These are phyloP conservation scores for Saccharomycopsis babjevae DNA, from an alignment of 805 yeast genomes.

Conservation along the genomic window DNA sequence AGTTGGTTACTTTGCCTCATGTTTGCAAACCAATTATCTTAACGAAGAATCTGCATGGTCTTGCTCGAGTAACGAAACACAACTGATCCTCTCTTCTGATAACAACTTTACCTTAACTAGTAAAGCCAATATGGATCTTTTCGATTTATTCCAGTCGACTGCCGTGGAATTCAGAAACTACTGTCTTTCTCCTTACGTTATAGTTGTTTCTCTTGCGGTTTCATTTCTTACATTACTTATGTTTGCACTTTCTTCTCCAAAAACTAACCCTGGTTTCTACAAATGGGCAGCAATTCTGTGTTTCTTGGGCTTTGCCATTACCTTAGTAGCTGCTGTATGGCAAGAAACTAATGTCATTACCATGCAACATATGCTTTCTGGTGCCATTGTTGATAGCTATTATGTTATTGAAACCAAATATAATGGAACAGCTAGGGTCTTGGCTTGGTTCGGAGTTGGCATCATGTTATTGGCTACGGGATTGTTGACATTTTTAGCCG, in stretches of 20 bases:
- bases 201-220: conserved; percentile 15
- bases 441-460: conserved; percentile 19
- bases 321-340: conserved; percentile 19
- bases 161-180: conserved; percentile 16
- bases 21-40: conserved; percentile 16
- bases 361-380: conserved; percentile 12
- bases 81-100: conserved; percentile 11
- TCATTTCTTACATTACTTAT: conserved; percentile 13
- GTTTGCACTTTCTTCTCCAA: conserved; percentile 17
- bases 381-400: conserved; percentile 13
- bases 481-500: conserved; percentile 13
- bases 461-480: conserved; percentile 15
- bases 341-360: conserved; percentile 19
- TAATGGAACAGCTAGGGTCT: conserved; percentile 14
- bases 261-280: conserved; percentile 13
- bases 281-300: conserved; percentile 17
- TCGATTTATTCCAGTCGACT: conserved; percentile 12
- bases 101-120: conserved; percentile 9
- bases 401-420: conserved; percentile 13
- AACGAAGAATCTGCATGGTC: conserved; percentile 11
- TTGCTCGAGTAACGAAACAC: conserved; percentile 17
- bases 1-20: conserved; percentile 17
- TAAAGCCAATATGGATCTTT: conserved; percentile 10
- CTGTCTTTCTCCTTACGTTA: conserved; percentile 18
- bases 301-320: conserved; percentile 17